Base-by-base conservation (phyloP, 345 rosid species). In the Toxicodendron radicans region DNA sequence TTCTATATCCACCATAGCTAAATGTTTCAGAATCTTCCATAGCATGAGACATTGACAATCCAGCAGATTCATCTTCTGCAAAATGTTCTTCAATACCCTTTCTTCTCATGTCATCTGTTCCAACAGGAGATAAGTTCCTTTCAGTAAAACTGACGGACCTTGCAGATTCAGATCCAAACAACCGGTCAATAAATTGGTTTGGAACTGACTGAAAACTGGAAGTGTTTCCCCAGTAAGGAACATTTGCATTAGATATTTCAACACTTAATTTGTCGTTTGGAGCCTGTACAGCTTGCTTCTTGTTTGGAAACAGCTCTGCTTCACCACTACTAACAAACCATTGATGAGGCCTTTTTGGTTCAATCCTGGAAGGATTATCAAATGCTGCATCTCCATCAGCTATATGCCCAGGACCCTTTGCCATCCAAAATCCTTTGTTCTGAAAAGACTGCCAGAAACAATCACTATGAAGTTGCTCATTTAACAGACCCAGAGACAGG, bases 301-400 rank as follows among this genome's bases (percentile, higher is more conserved):
- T 92, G 86, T 85, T 88, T 11, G 94, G 87, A 68, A 88, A 88
- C 74, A 90, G 69, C 79, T 89, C 95, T 0, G 92, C 79, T 72
- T 89, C 93, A 66, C 83, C 74, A 71, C 89, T 77, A 76, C 84
- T 90, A 2, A 82, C 63, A 82, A 91, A 89, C 97, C 98, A 94
- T 62, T 81, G 86, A 72, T 85, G 90, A 66, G 93, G 78, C 70
- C 97, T 83, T 82, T 94, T 94, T 23, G 87, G 46, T 49, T 90
- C 94, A 71, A 83, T 79, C 76, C 87, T 86, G 1, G 93, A 81
- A 76, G 87, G 73, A 70, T 79, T 81, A 80, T 80, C 85, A 76
- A 85, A 88, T 48, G 83, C 74, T 14, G 86, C 81, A 79, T 89
- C 87, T 58, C 84, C 87, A 24, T 85, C 92, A 62, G 79, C 71